A percentile compares a stretch with the other conserved stretches of the same genome.
phyloP scores from a whole-genome alignment of 495 filamentous ascomycete species.

The Penicillium bialowiezense region DNA sequence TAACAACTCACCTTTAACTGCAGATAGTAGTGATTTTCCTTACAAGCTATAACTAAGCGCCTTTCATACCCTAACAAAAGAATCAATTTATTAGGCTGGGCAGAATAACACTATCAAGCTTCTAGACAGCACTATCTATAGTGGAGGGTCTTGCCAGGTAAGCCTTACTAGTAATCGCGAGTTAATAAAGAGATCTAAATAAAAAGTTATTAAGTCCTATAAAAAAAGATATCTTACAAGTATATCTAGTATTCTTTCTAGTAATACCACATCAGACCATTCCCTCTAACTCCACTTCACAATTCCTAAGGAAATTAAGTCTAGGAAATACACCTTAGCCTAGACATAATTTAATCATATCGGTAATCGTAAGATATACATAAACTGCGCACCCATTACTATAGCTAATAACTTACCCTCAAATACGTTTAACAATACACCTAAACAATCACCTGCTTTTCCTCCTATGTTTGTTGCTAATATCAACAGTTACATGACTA shows the following conservation, averaged over 20 bases:
- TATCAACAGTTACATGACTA: background rate
- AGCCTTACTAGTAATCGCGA: conserved; percentile 67
- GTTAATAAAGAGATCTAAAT: conserved; percentile 49
- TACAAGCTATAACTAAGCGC: conserved; percentile 52
- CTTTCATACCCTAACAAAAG: conserved; percentile 12
- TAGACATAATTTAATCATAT: conserved; percentile 89
- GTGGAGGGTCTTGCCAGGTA: conserved; percentile 82
- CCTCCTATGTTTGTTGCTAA: background rate
- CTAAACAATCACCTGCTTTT: background rate
- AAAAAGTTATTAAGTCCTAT: conserved; percentile 60
- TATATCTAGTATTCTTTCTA: no score
- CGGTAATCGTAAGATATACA: conserved; percentile 86
- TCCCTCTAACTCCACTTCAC: no score
- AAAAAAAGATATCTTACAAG: no score
- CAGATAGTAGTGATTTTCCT: conserved; percentile 64
- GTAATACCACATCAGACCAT: no score
- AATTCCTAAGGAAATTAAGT: no score
- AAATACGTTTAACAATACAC: background rate
- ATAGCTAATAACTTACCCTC: conserved; percentile 44
- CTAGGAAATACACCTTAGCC: conserved; percentile 42
- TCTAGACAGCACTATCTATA: conserved; percentile 59
- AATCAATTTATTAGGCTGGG: conserved; percentile 25
- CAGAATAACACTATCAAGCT: conserved; percentile 23
- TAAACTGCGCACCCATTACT: conserved; percentile 76
- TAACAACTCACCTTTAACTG: conserved; percentile 57